A percentile compares a stretch with the other conserved stretches of the same genome.
These are phyloP conservation scores for Dryadomyces sulphureus DNA, from an alignment of 2,329 filamentous ascomycete genomes.

Conservation along the genomic window DNA sequence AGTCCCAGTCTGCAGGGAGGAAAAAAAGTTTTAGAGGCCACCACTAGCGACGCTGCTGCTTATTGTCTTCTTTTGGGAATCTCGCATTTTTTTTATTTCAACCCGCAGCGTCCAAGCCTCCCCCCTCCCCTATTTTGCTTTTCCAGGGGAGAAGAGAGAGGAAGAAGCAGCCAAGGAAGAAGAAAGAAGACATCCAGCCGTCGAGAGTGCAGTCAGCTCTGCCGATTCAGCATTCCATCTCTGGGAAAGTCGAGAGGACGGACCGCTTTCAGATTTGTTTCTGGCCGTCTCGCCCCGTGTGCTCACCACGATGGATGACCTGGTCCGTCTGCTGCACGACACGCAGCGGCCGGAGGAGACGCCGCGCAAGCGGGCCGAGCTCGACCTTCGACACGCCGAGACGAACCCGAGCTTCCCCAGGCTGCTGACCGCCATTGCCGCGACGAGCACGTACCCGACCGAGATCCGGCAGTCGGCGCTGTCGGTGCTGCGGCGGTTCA, in stretches of 20 bases:
- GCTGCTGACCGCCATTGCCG: slow-evolving; percentile 66
- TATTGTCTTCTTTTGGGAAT: background rate
- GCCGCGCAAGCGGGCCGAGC: slow-evolving; percentile 74
- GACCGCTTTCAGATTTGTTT: too few relatives aligned
- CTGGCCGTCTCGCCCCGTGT: background rate
- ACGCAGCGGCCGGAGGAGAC: slow-evolving; percentile 66
- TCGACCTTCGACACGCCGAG: slow-evolving; percentile 60
- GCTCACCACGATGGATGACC: slow-evolving; percentile 59
- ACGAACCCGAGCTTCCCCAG: slow-evolving; percentile 58
- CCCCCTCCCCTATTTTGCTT: too few relatives aligned
- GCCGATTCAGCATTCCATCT: too few relatives aligned
- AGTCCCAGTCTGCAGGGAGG: too few relatives aligned
- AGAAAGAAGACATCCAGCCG: too few relatives aligned
- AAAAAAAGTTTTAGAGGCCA: background rate
- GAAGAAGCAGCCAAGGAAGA: too few relatives aligned
- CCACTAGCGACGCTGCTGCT: background rate
- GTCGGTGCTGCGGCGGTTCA: slow-evolving; percentile 65
- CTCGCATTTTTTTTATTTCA: too few relatives aligned
- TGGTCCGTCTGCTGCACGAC: slow-evolving; percentile 75
- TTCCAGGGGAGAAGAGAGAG: too few relatives aligned
- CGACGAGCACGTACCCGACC: slow-evolving; percentile 56
- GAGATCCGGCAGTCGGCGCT: slow-evolving; percentile 74
- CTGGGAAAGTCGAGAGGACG: too few relatives aligned
- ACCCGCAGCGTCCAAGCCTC: too few relatives aligned
- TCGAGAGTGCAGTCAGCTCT: too few relatives aligned